Percentiles rank a stretch among this genome's conserved stretches.
phyloP scores from a whole-genome alignment of 345 rosid genomes.

The Raphanus sativus region DNA sequence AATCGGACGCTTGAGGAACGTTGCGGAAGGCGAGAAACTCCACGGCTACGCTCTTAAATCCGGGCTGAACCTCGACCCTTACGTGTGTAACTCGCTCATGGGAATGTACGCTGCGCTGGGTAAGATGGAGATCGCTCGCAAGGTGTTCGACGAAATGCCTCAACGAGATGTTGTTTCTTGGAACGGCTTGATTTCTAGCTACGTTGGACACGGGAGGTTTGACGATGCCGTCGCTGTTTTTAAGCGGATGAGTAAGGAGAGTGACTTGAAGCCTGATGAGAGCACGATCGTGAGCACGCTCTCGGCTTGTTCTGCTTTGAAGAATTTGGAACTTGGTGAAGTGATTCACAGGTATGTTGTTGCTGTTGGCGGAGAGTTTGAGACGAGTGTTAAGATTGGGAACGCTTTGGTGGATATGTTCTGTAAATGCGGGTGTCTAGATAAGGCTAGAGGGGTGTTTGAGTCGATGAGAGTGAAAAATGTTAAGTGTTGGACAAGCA shows the following conservation, averaged over 20 bases:
- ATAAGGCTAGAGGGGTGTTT: slow-evolving; percentile 48
- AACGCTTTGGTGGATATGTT: slow-evolving; percentile 74
- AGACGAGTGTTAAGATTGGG: slow-evolving; percentile 49
- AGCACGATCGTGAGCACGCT: slow-evolving; percentile 67
- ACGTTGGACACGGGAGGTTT: slow-evolving; percentile 52
- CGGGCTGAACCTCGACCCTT: slow-evolving; percentile 59
- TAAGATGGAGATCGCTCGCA: slow-evolving; percentile 32
- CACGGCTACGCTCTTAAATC: slow-evolving; percentile 59
- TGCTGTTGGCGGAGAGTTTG: slow-evolving; percentile 22
- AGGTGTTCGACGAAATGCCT: slow-evolving; percentile 73
- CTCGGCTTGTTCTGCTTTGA: slow-evolving; percentile 61
- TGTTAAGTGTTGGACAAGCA: slow-evolving; percentile 74
- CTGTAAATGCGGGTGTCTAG: slow-evolving; percentile 63
- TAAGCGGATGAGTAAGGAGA: slow-evolving; percentile 47
- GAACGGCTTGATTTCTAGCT: slow-evolving; percentile 68
- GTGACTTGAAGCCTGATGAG: slow-evolving; percentile 53
- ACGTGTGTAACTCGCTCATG: slow-evolving; percentile 61
- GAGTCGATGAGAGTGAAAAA: slow-evolving; percentile 53
- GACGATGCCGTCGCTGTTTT: slow-evolving; percentile 53
- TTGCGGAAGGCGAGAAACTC: slow-evolving; percentile 46
- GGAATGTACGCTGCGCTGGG: slow-evolving; percentile 64
- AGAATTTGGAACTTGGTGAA: slow-evolving; percentile 55
- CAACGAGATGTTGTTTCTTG: slow-evolving; percentile 64
- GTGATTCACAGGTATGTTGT: slow-evolving; percentile 48
- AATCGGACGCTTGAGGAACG: slow-evolving; percentile 38